Evolutionary conservation across 2,329 filamentous ascomycete genomes (phyloP).

Genomic region (Spiromastix sp.): DNA sequence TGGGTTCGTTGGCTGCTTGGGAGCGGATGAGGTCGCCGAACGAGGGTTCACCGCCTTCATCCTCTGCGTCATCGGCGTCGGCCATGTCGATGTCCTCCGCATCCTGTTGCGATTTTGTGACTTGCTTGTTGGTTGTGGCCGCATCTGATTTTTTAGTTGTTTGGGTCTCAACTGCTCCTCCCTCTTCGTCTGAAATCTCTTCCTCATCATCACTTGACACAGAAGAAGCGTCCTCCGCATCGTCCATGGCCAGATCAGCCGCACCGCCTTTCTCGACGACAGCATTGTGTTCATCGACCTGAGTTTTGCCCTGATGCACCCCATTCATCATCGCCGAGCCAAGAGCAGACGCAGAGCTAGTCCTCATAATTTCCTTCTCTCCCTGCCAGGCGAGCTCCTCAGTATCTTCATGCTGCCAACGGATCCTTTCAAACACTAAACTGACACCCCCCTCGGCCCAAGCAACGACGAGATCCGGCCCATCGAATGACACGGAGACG

Average conservation of each 20-base stretch:
- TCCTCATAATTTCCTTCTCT: slow-evolving; percentile 33
- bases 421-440: slow-evolving; percentile 39
- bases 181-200: slow-evolving; percentile 9
- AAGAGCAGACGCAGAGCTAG: slow-evolving; percentile 32
- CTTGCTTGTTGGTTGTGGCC: slow-evolving; percentile 9
- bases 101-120: slow-evolving; percentile 19
- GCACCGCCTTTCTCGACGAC: slow-evolving; percentile 42
- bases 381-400: slow-evolving; percentile 36
- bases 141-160: slow-evolving; percentile 9
- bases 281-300: slow-evolving; percentile 48
- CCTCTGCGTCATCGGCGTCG: slow-evolving; percentile 27
- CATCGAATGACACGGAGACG: slow-evolving; percentile 35
- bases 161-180: slow-evolving; percentile 8
- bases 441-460: slow-evolving; percentile 42
- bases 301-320: slow-evolving; percentile 39
- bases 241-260: slow-evolving; percentile 28
- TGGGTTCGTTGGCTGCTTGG: slow-evolving; percentile 56
- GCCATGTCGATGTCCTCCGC: slow-evolving; percentile 23
- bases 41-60: slow-evolving; percentile 49
- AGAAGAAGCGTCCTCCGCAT: slow-evolving; percentile 22
- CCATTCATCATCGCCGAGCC: slow-evolving; percentile 43
- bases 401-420: slow-evolving; percentile 35
- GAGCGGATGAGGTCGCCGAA: slow-evolving; percentile 78
- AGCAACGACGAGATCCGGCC: slow-evolving; percentile 35
- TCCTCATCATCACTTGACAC: slow-evolving; percentile 21